Base-by-base conservation (phyloP, 2,329 filamentous ascomycete genomes). In the Hymenoscyphus fructigenus region DNA sequence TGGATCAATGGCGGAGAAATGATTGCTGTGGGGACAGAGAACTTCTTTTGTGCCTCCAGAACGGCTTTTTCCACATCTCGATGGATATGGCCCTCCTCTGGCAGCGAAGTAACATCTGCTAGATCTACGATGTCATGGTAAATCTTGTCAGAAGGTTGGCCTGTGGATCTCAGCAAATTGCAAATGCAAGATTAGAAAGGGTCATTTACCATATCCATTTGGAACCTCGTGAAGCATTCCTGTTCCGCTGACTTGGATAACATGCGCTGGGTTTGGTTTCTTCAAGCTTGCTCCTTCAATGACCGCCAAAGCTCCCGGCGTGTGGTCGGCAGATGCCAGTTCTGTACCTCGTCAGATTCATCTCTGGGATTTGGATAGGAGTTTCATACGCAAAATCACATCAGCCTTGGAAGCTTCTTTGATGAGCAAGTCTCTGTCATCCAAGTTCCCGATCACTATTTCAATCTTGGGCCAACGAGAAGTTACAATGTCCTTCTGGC, bases 1-100 rank as follows among this genome's bases (percentile, higher is more conserved):
- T 88, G 89, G 67, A 90, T 89, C 6, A 82, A 84, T 0, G 86
- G 85, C n/a, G 88, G 87, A 67, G 84, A 88, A 2, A 91, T 80
- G 32, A 90, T 83, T 28, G 82, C 86, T 0, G 84, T 85, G 71
- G 83, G 84, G 12, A 88, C 79, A 0, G 76, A 75, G 10, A 80
- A 74, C 63, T 78, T 75, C 5, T 76, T 75, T n/a, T 79, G 77
- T 0, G 63, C 69, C 0, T 69, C 78, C 32, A 82, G 78, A n/a
- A 92, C 83, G 28, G 91, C 81, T 73, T 87, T 85, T 76, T 94
- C 91, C 3, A 92, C 84, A 71, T 88, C 80, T 15, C 88, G 85
- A 77, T 93, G 90, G 28, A 81, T 73, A 10, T 83, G 87, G 0
- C 76, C 72, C 71, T 87, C 84, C 0, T 82, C 78, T 0, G 87